Evolutionary conservation across 1,139 yeast species (phyloP).

Genomic region (Hansenula lynferdii): DNA sequence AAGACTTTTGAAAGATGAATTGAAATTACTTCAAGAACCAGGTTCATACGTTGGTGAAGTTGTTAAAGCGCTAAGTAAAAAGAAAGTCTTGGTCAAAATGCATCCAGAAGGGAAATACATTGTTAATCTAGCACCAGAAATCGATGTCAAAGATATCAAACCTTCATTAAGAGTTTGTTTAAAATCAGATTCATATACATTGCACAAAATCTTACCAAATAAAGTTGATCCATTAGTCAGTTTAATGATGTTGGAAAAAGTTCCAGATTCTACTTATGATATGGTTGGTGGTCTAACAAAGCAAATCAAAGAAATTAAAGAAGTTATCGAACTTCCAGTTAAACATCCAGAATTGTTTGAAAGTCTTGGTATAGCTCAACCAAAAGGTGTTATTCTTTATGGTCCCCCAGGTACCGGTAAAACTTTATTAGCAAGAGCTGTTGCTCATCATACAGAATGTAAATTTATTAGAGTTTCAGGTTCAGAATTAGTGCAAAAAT

Average conservation of each 20-base stretch:
- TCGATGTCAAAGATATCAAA: constrained; percentile 87
- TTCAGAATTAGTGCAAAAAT: constrained; percentile 93
- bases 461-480: constrained; percentile 95
- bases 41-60: constrained; percentile 98
- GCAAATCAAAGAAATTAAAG: constrained; percentile 96
- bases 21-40: constrained; percentile 91
- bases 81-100: constrained; percentile 90
- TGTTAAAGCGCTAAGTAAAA: constrained; percentile 91
- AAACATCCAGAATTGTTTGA: constrained; percentile 97
- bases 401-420: constrained; percentile 99
- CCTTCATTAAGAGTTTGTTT: constrained; percentile 94
- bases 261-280: constrained; percentile 96
- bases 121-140: constrained; percentile 84
- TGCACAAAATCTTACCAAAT: constrained; percentile 92
- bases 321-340: constrained; percentile 95
- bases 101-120: constrained; percentile 97
- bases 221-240: constrained; percentile 98
- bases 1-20: constrained; percentile 87
- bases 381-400: constrained; percentile 94
- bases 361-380: constrained; percentile 96
- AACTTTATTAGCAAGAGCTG: constrained; percentile 93
- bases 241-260: constrained; percentile 98
- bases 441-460: constrained; percentile 98
- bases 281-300: constrained; percentile 98
- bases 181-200: constrained; percentile 88